These are phyloP conservation scores for Backusella tuberculispora DNA, from an alignment of 192 early-diverging fungal genomes.

Conservation along the genomic window DNA sequence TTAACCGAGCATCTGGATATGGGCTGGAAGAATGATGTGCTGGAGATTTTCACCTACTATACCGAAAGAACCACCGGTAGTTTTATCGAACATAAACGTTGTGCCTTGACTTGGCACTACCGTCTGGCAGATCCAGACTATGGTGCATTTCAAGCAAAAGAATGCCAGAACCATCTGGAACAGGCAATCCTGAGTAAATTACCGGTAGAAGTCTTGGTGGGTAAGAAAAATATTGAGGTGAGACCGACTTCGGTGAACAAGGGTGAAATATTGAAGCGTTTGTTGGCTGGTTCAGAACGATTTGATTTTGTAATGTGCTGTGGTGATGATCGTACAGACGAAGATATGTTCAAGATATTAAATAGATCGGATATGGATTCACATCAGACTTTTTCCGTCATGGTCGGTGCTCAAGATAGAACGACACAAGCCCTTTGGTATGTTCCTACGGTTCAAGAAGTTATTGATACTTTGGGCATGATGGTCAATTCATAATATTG, in stretches of 20 bases:
- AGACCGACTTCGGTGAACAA: conserved; percentile 94
- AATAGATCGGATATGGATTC: conserved; percentile 22
- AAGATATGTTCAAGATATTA: conserved; percentile 86
- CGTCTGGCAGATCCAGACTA: conserved; percentile 93
- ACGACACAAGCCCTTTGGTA: conserved; percentile 90
- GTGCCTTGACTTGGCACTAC: conserved; percentile 97
- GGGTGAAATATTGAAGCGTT: conserved; percentile 93
- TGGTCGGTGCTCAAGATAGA: conserved; percentile 84
- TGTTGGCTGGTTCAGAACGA: conserved; percentile 61
- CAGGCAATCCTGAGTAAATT: conserved; percentile 89
- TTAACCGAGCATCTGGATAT: conserved; percentile 77
- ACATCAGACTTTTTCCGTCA: conserved; percentile 65
- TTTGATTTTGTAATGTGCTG: conserved; percentile 93
- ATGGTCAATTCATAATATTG: conserved; percentile 16
- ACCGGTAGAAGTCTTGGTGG: conserved; percentile 92
- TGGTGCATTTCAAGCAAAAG: conserved; percentile 95
- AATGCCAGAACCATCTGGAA: conserved; percentile 96
- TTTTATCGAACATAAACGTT: conserved; percentile 91
- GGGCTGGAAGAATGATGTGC: conserved; percentile 93
- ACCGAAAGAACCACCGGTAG: conserved; percentile 94
- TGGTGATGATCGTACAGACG: conserved; percentile 98
- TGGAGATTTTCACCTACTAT: conserved; percentile 93
- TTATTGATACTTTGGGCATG: conserved; percentile 51
- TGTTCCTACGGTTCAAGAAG: conserved; percentile 65
- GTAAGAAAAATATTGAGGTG: conserved; percentile 97